A percentile compares a stretch with the other conserved stretches of the same genome.
phyloP scores from a whole-genome alignment of 805 yeast genomes.

The Cyberlindnera xylosilytica region DNA sequence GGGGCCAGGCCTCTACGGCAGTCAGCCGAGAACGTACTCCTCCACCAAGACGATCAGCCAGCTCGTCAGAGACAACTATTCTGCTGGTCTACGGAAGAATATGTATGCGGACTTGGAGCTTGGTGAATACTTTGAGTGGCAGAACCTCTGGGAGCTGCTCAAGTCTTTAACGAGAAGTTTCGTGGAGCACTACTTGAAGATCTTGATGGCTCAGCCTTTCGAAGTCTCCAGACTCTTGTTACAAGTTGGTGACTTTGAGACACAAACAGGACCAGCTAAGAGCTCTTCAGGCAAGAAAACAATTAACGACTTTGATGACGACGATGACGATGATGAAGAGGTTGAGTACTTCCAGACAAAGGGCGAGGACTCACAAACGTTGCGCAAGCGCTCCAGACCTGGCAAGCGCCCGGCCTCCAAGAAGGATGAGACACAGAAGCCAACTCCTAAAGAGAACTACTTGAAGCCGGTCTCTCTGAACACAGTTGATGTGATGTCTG shows the following conservation, averaged over 20 bases:
- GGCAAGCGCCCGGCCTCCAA: constrained; percentile 5
- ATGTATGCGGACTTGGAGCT: constrained; percentile 52
- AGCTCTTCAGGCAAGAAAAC: constrained; percentile 5
- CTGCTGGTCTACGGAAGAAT: constrained; percentile 26
- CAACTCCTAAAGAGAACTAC: constrained; percentile 22
- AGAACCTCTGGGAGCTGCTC: constrained; percentile 53
- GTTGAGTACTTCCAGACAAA: constrained; percentile 39
- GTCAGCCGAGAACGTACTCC: constrained; percentile 2
- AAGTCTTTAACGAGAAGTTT: constrained; percentile 59
- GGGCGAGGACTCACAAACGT: constrained; percentile 16
- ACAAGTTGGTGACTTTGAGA: constrained; percentile 70
- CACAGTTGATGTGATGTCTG: constrained; percentile 62
- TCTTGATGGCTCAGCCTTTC: constrained; percentile 79
- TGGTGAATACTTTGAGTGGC: constrained; percentile 59
- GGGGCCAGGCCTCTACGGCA: constrained; percentile 12
- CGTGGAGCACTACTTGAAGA: constrained; percentile 63
- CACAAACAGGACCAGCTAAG: constrained; percentile 11
- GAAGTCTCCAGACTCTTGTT: constrained; percentile 75
- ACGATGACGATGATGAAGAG: constrained; percentile 38
- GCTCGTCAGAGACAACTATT: constrained; percentile 22
- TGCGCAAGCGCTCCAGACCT: constrained; percentile 21
- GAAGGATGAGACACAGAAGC: not conserved
- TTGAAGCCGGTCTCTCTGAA: constrained; percentile 59
- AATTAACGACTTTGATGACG: constrained; percentile 28
- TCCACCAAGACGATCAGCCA: constrained; percentile 19